Conservation (phyloP, 2,329 filamentous ascomycete species). For the Thelonectria olida region DNA sequence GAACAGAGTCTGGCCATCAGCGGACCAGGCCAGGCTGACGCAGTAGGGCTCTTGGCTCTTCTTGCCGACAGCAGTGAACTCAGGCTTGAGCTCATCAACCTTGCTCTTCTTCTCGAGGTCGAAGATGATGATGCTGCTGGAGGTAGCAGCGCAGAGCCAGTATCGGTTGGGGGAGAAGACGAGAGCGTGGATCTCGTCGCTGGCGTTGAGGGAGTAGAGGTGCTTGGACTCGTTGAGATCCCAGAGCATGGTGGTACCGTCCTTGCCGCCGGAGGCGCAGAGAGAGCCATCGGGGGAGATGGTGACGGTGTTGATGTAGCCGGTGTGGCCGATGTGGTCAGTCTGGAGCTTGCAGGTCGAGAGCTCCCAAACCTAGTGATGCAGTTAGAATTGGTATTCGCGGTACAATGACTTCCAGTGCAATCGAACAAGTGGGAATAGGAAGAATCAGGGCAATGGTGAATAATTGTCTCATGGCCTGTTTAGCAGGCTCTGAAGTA, state of each 20-base stretch:
- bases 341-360: constrained; percentile 99
- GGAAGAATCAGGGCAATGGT: constrained; percentile 81
- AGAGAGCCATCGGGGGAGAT: constrained; percentile 99
- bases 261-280: constrained; percentile 98
- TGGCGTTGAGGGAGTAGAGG: constrained; percentile 99
- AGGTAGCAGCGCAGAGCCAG: constrained; percentile 99
- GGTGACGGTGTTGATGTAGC: constrained; percentile 99
- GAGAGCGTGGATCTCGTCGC: constrained; percentile 99
- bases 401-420: background rate
- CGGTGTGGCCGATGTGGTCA: constrained; percentile 99
- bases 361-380: constrained; percentile 92
- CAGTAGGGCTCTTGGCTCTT: constrained; percentile 99
- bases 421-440: background rate
- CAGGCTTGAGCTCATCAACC: constrained; percentile 99
- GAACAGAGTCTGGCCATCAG: constrained; percentile 98
- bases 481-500: constrained; percentile 95
- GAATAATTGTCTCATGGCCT: constrained; percentile 95
- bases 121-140: constrained; percentile 99
- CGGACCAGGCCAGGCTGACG: constrained; percentile 95
- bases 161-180: constrained; percentile 99
- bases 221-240: constrained; percentile 99
- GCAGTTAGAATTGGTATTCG: constrained; percentile 19
- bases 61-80: constrained; percentile 97
- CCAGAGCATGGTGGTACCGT: constrained; percentile 99
- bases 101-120: constrained; percentile 99